Percentiles rank a stretch among this genome's conserved stretches.
phyloP scores from a whole-genome alignment of 2,329 filamentous ascomycete species.

The Claviceps sp. region DNA sequence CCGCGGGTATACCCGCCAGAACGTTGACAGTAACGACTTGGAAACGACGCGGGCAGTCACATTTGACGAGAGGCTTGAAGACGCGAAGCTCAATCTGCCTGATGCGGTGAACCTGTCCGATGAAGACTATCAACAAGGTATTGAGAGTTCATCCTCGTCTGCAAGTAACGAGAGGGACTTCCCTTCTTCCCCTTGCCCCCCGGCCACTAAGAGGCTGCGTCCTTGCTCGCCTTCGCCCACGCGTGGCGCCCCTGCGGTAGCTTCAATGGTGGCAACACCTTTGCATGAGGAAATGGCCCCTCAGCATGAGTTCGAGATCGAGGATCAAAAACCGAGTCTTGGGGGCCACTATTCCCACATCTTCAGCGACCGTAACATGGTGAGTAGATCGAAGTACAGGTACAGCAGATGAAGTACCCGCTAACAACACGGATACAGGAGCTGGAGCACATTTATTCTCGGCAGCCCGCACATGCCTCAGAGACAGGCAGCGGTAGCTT shows the following conservation, averaged over 20 bases:
- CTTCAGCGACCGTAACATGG: not conserved
- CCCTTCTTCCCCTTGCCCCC: conserved; percentile 7
- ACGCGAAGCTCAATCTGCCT: conserved; percentile 18
- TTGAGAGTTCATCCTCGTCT: conserved; percentile 2
- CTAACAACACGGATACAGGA: not conserved
- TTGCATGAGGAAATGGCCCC: not conserved
- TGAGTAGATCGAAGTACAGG: not conserved
- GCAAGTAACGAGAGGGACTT: not conserved
- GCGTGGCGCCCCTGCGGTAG: not conserved
- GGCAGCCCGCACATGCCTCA: not conserved
- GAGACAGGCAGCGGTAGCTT: not conserved
- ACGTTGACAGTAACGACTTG: conserved; percentile 13
- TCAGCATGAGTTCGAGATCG: not conserved
- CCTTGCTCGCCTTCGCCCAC: conserved; percentile 7
- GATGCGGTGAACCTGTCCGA: conserved; percentile 6
- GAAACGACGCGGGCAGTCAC: conserved; percentile 16
- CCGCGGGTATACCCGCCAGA: conserved; percentile 20
- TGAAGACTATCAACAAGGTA: conserved; percentile 3
- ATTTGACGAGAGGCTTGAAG: conserved; percentile 19
- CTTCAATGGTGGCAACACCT: not conserved
- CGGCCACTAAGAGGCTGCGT: no score
- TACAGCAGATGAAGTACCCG: not conserved
- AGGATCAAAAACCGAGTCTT: not conserved
- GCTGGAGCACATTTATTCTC: not conserved
- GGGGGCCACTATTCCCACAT: not conserved